Conservation (phyloP, 2,329 filamentous ascomycete genomes). For the Simplicillium sp. region DNA sequence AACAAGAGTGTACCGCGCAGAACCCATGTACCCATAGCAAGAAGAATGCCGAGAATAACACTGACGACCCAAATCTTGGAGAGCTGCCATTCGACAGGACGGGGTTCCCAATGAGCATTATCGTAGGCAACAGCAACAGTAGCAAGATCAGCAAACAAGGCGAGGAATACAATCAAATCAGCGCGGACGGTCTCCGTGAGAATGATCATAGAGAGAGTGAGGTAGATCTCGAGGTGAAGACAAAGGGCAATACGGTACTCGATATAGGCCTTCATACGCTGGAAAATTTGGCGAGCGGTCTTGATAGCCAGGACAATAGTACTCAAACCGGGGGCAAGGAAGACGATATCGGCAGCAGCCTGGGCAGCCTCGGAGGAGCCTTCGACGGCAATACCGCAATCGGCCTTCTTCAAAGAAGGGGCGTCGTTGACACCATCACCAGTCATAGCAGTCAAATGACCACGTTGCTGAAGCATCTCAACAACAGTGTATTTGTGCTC, state of each 20-base stretch:
- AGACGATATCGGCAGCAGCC: slow-evolving; percentile 65
- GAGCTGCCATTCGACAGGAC: slow-evolving; percentile 71
- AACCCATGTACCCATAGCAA: slow-evolving; percentile 64
- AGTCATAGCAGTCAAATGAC: slow-evolving; percentile 67
- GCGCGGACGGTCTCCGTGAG: slow-evolving; percentile 66
- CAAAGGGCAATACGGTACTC: slow-evolving; percentile 70
- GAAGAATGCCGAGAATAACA: slow-evolving; percentile 56
- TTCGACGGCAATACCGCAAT: slow-evolving; percentile 66
- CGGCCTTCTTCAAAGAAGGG: slow-evolving; percentile 64
- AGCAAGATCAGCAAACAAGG: slow-evolving; percentile 69
- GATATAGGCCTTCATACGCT: slow-evolving; percentile 70
- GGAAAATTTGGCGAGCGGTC: slow-evolving; percentile 66
- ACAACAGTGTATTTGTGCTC: slow-evolving; percentile 72
- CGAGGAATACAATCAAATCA: slow-evolving; percentile 70
- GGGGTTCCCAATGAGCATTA: slow-evolving; percentile 65
- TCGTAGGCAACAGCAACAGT: slow-evolving; percentile 74
- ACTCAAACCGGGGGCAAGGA: slow-evolving; percentile 62
- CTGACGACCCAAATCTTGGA: slow-evolving; percentile 76
- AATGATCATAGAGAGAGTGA: slow-evolving; percentile 70
- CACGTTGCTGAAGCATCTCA: slow-evolving; percentile 66
- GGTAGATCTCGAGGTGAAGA: slow-evolving; percentile 66
- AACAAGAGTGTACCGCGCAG: slow-evolving; percentile 63
- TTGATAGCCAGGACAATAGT: slow-evolving; percentile 67
- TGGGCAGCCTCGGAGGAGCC: slow-evolving; percentile 64
- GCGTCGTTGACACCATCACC: slow-evolving; percentile 70